Percentiles rank a stretch among this genome's conserved stretches.
Evolutionary conservation across 2,329 filamentous ascomycete genomes (phyloP).

Genomic region (Calonectria multiphialidica): DNA sequence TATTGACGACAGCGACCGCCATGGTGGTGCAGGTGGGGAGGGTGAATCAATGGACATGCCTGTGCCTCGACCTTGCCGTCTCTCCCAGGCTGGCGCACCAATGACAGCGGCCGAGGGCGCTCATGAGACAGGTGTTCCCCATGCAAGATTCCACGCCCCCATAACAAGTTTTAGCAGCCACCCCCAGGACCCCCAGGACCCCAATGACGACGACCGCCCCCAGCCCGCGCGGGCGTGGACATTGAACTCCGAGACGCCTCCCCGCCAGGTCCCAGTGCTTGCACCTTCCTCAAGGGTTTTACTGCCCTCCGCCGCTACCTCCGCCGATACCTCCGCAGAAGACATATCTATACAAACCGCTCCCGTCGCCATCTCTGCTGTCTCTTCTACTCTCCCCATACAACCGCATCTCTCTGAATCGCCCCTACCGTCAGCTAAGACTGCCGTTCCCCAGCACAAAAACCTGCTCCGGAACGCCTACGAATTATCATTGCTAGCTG

Average conservation of each 20-base stretch:
- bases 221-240: slow-evolving; percentile 12
- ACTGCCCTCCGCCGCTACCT: slow-evolving; percentile 17
- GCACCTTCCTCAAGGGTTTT: slow-evolving; percentile 23
- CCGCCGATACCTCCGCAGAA: slow-evolving; percentile 14
- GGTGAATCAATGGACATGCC: slow-evolving; percentile 36
- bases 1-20: slow-evolving; percentile 13
- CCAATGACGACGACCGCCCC: background rate
- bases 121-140: slow-evolving; percentile 38
- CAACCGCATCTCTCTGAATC: slow-evolving; percentile 27
- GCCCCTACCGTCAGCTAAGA: slow-evolving; percentile 4
- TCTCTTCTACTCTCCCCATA: background rate
- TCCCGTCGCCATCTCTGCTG: slow-evolving; percentile 24
- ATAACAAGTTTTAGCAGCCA: slow-evolving; percentile 11
- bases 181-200: background rate
- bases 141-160: slow-evolving; percentile 23
- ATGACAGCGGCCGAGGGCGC: slow-evolving; percentile 30
- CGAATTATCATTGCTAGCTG: slow-evolving; percentile 8
- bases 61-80: slow-evolving; percentile 30
- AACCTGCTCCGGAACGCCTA: slow-evolving; percentile 17
- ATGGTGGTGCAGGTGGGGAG: slow-evolving; percentile 13
- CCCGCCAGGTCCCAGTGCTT: slow-evolving; percentile 15
- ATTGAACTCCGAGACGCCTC: slow-evolving; percentile 21
- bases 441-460: slow-evolving; percentile 25
- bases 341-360: slow-evolving; percentile 20
- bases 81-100: slow-evolving; percentile 39